These are phyloP conservation scores for Verticillium klebahnii DNA, from an alignment of 2,329 filamentous ascomycete genomes.

Conservation along the genomic window DNA sequence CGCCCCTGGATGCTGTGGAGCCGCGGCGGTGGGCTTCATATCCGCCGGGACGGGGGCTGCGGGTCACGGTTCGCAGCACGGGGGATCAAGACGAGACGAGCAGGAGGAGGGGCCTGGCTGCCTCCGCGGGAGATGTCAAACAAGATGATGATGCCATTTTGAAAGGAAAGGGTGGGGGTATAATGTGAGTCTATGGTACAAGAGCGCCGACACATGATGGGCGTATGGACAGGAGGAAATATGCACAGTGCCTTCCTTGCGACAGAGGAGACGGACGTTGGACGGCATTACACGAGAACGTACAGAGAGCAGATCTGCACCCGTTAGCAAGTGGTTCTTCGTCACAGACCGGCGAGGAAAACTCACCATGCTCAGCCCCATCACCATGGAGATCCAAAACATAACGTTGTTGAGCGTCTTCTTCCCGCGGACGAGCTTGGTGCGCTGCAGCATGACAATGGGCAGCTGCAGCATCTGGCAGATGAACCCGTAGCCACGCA, in stretches of 20 bases:
- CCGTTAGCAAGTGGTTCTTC: conserved; percentile 11
- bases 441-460: conserved; percentile 87
- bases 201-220: not conserved
- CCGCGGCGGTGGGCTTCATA: not conserved
- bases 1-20: not conserved
- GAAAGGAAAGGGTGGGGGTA: not conserved
- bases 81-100: not conserved
- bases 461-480: conserved; percentile 97
- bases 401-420: conserved; percentile 82
- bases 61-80: not conserved
- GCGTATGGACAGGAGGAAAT: not conserved
- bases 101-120: not conserved
- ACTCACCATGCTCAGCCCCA: conserved; percentile 75
- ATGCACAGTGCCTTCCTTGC: not conserved
- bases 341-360: not conserved
- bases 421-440: conserved; percentile 67
- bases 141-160: not conserved
- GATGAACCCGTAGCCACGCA: conserved; percentile 88
- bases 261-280: not conserved
- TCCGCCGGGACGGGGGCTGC: not conserved
- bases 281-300: conserved; percentile 36
- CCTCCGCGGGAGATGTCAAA: not conserved
- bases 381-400: conserved; percentile 90
- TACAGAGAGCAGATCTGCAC: conserved; percentile 49
- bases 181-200: not conserved